These are phyloP conservation scores for Ceratorhiza oryzae-sativae DNA, from an alignment of 1,284 basidiomycete species.

Conservation along the genomic window DNA sequence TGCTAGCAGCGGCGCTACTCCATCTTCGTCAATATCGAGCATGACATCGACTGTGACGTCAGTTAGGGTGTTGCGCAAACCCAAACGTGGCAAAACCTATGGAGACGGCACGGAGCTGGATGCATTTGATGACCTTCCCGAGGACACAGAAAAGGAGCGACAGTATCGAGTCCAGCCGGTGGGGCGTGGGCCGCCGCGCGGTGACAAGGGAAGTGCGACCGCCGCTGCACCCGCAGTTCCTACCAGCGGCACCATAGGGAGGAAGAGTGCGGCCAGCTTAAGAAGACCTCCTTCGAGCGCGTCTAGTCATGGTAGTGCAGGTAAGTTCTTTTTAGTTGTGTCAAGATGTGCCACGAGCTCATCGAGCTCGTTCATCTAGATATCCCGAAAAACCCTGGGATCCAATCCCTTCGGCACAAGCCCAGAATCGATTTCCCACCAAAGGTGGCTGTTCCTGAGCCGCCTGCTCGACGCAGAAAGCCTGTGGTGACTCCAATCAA, in stretches of 20 bases:
- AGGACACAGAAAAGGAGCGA: slow-evolving; percentile 81
- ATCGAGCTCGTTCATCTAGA: slow-evolving; percentile 14
- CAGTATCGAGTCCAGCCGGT: slow-evolving; percentile 70
- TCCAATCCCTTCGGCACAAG: slow-evolving; percentile 48
- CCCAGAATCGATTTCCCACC: slow-evolving; percentile 56
- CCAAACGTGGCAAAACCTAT: slow-evolving; percentile 75
- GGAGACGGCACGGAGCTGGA: slow-evolving; percentile 96
- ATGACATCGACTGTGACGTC: slow-evolving; percentile 55
- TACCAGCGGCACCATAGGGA: slow-evolving; percentile 46
- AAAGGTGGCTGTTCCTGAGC: slow-evolving; percentile 2
- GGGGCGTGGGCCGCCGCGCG: slow-evolving; percentile 24
- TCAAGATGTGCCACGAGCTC: background rate
- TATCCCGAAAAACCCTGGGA: slow-evolving; percentile 41
- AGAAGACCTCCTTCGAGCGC: slow-evolving; percentile 40
- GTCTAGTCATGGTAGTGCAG: slow-evolving; percentile 51
- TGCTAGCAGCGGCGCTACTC: slow-evolving; percentile 43
- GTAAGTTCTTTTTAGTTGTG: slow-evolving; percentile 50
- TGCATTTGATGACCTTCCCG: slow-evolving; percentile 86
- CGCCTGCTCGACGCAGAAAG: slow-evolving; percentile 47
- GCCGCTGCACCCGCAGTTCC: slow-evolving; percentile 33
- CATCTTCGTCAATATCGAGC: slow-evolving; percentile 48
- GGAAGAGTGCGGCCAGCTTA: slow-evolving; percentile 52
- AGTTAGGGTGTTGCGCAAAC: slow-evolving; percentile 74
- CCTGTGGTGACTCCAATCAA: slow-evolving; percentile 45
- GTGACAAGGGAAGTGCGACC: slow-evolving; percentile 38